phyloP scores from a whole-genome alignment of 768 basidiomycete genomes.

The Agrocybe pediades region DNA sequence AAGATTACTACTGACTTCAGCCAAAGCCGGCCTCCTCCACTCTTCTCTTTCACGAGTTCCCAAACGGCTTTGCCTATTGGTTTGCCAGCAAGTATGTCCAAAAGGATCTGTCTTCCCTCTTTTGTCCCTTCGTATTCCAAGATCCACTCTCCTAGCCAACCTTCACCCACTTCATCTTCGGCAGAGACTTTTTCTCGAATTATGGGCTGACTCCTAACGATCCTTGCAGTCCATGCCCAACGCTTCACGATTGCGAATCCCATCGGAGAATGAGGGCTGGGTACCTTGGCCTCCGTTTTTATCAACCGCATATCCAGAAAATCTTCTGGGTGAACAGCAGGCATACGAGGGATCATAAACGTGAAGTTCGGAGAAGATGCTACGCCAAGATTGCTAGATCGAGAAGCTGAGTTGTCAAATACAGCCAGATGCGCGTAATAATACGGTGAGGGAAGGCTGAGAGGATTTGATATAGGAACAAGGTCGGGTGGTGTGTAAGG shows the following conservation, averaged over 20 bases:
- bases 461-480: conserved; percentile 54
- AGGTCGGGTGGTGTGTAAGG: conserved; percentile 62
- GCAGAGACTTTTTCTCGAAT: neutral
- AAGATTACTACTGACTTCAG: conserved; percentile 47
- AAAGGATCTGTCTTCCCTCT: conserved; percentile 57
- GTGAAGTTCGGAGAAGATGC: conserved; percentile 30
- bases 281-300: conserved; percentile 45
- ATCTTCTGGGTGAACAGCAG: conserved; percentile 32
- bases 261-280: conserved; percentile 59
- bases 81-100: conserved; percentile 53
- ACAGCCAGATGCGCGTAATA: conserved; percentile 74
- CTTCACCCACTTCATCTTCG: conserved; percentile 51
- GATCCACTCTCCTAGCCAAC: conserved; percentile 78
- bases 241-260: conserved; percentile 63
- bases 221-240: conserved; percentile 65
- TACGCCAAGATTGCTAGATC: neutral
- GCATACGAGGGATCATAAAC: conserved; percentile 36
- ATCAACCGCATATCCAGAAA: conserved; percentile 52
- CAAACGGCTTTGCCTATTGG: conserved; percentile 32
- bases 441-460: conserved; percentile 71
- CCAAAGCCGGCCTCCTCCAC: conserved; percentile 61
- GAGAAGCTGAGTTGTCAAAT: neutral
- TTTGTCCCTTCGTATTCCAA: conserved; percentile 78
- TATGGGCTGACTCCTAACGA: conserved; percentile 23
- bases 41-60: conserved; percentile 67